Evolutionary conservation across 1,284 basidiomycete genomes (phyloP).

Genomic region (Leccinum solheimii): DNA sequence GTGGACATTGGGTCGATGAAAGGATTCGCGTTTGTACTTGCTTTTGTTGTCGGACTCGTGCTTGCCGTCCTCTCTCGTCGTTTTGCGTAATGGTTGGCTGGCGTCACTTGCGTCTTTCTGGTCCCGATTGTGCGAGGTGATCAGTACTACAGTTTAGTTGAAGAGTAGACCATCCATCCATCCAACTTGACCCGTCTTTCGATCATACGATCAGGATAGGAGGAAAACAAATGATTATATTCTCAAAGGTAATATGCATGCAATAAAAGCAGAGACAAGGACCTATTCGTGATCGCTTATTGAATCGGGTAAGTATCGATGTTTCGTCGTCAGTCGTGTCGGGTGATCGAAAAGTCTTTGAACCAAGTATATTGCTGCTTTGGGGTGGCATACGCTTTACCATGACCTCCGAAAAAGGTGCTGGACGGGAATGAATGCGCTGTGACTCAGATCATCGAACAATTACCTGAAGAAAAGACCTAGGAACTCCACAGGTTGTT

Average conservation of each 20-base stretch:
- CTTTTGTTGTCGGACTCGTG: conserved; percentile 29
- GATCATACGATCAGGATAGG: not conserved
- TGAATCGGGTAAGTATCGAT: not conserved
- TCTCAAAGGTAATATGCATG: not conserved
- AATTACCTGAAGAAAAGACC: conserved; percentile 74
- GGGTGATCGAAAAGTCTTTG: conserved; percentile 57
- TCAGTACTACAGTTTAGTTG: not conserved
- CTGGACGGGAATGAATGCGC: conserved; percentile 36
- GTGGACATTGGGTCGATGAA: conserved; percentile 29
- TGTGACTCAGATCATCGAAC: not conserved
- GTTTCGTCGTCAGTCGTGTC: conserved; percentile 17
- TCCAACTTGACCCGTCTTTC: not conserved
- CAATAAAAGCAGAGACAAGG: not conserved
- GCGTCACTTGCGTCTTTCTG: not conserved
- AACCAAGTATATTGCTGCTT: conserved; percentile 75
- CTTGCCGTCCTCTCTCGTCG: conserved; percentile 23
- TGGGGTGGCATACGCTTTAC: conserved; percentile 61
- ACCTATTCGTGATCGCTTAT: not conserved
- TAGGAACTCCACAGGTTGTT: conserved; percentile 49
- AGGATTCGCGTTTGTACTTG: conserved; percentile 20
- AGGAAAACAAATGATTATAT: not conserved
- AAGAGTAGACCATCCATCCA: not conserved
- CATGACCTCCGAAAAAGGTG: conserved; percentile 81
- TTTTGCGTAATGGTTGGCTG: not conserved
- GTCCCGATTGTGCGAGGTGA: not conserved